A percentile compares a stretch with the other conserved stretches of the same genome.
These are phyloP conservation scores for Penicillium arizonense DNA, from an alignment of 495 filamentous ascomycete species.

Conservation along the genomic window DNA sequence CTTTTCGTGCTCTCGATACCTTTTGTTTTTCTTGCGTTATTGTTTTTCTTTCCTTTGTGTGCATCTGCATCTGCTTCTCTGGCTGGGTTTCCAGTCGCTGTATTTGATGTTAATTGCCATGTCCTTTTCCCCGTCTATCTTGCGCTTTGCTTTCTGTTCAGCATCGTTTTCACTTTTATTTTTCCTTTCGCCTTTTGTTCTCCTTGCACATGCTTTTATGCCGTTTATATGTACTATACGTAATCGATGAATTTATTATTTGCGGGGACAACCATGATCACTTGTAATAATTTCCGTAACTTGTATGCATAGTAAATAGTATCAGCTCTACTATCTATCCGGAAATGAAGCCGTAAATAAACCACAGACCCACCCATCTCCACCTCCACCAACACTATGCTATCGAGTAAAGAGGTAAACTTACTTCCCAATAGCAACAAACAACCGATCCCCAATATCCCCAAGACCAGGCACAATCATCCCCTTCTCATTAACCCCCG, in stretches of 20 bases:
- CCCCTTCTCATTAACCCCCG: constrained; percentile 65
- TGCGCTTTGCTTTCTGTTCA: constrained; percentile 16
- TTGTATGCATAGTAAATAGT: background rate
- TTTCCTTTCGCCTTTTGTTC: constrained; percentile 10
- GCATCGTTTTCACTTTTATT: constrained; percentile 8
- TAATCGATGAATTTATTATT: constrained; percentile 40
- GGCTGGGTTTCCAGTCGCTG: constrained; percentile 27
- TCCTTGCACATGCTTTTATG: constrained; percentile 34
- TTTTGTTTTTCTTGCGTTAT: constrained; percentile 19
- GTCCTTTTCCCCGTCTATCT: constrained; percentile 13
- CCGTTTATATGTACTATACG: constrained; percentile 46
- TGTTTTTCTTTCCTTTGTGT: constrained; percentile 14
- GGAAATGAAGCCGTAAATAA: too few relatives aligned
- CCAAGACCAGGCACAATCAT: constrained; percentile 92
- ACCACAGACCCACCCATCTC: background rate
- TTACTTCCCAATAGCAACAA: constrained; percentile 90
- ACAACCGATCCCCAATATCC: constrained; percentile 90
- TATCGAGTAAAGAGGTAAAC: too few relatives aligned
- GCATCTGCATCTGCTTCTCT: constrained; percentile 12
- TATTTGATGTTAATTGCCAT: constrained; percentile 28
- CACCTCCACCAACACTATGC: background rate
- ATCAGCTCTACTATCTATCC: too few relatives aligned
- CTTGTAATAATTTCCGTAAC: background rate
- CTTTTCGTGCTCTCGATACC: constrained; percentile 31
- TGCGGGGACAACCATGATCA: constrained; percentile 26